Percentiles rank a stretch among this genome's conserved stretches.
phyloP scores from a whole-genome alignment of 2,329 filamentous ascomycete species.

The Arthrobotrys sinensis region DNA sequence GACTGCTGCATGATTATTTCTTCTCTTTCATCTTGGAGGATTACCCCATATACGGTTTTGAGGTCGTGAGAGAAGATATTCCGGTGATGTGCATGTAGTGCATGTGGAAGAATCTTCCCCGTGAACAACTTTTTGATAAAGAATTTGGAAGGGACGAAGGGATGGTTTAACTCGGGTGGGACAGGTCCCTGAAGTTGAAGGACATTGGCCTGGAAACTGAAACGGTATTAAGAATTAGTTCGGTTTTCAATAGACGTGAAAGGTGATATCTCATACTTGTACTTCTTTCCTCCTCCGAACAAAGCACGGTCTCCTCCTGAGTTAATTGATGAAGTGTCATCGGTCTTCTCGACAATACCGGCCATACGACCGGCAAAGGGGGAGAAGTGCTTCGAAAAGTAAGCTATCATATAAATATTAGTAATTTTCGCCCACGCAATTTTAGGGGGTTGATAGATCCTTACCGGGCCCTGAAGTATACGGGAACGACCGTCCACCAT shows the following conservation, averaged over 20 bases:
- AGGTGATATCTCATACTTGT: constrained; percentile 38
- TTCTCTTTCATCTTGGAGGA: constrained; percentile 42
- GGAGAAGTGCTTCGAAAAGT: constrained; percentile 59
- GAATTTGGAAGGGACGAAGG: constrained; percentile 58
- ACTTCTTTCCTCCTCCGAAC: constrained; percentile 44
- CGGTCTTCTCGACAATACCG: constrained; percentile 50
- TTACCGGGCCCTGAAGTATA: constrained; percentile 57
- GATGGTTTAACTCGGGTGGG: constrained; percentile 56
- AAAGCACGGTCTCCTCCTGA: constrained; percentile 21
- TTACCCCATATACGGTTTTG: constrained; percentile 57
- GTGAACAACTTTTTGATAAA: constrained; percentile 60
- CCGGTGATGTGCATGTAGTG: constrained; percentile 48
- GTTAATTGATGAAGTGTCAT: constrained; percentile 14
- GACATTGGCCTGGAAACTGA: constrained; percentile 59
- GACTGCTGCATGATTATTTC: constrained; percentile 41
- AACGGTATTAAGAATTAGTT: background rate
- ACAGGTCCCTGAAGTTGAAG: constrained; percentile 56
- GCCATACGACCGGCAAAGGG: constrained; percentile 55
- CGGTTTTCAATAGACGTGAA: background rate
- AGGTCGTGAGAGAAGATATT: constrained; percentile 58
- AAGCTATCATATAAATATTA: constrained; percentile 19
- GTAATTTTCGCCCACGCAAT: background rate
- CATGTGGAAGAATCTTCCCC: constrained; percentile 53
- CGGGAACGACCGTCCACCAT: constrained; percentile 41
- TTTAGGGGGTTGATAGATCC: background rate